Percentiles rank a stretch among this genome's conserved stretches.
Evolutionary conservation across 306 rosid species (phyloP).

Genomic region (Carpinus fangiana): DNA sequence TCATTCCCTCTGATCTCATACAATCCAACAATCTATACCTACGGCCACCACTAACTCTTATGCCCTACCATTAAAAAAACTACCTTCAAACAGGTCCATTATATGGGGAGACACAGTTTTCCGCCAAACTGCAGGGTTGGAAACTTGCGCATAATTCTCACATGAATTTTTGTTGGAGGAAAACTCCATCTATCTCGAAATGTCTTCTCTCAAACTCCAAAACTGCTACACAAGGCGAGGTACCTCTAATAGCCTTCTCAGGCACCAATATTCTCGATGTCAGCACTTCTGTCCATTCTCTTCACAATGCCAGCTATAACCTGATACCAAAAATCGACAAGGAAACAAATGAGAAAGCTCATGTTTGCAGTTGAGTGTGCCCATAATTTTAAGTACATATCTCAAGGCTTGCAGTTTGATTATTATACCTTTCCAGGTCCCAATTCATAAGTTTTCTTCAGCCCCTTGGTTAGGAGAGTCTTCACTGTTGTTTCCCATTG

Average conservation of each 20-base stretch:
- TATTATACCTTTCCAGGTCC: slow-evolving; percentile 93
- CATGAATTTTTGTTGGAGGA: too few species aligned
- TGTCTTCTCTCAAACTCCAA: neutral
- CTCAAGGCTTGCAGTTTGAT: neutral
- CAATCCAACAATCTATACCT: neutral
- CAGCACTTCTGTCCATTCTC: slow-evolving; percentile 82
- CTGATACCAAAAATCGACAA: slow-evolving; percentile 36
- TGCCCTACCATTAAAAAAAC: neutral
- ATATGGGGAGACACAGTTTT: too few species aligned
- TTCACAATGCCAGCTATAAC: slow-evolving; percentile 91
- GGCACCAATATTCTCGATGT: slow-evolving; percentile 72
- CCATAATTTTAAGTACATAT: neutral
- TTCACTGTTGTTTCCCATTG: slow-evolving; percentile 97
- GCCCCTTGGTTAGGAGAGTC: slow-evolving; percentile 74
- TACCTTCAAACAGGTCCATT: too few species aligned
- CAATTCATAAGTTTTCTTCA: slow-evolving; percentile 85
- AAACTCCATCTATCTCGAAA: neutral
- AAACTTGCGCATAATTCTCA: too few species aligned
- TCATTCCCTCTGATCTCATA: neutral
- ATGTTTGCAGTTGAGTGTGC: neutral
- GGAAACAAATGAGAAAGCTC: slow-evolving; percentile 9
- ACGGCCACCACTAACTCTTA: neutral
- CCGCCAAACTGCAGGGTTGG: too few species aligned
- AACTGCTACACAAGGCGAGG: slow-evolving; percentile 16
- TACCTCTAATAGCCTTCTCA: slow-evolving; percentile 29